phyloP scores from a whole-genome alignment of 2,329 filamentous ascomycete species.

The Penicillium sp. region DNA sequence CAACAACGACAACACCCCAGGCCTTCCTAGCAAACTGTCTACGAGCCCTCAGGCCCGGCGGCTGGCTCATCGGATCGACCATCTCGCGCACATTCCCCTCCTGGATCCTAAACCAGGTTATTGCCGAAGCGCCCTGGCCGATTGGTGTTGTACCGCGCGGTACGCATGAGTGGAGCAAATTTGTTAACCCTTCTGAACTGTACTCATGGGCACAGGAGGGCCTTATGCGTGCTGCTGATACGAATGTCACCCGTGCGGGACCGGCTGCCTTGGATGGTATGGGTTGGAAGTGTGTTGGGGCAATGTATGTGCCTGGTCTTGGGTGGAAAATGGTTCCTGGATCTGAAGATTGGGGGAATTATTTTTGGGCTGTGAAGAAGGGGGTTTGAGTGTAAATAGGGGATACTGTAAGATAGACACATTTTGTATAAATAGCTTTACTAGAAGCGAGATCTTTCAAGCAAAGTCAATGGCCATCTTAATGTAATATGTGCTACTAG shows the following conservation, averaged over 20 bases:
- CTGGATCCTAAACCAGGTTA: slow-evolving; percentile 88
- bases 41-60: slow-evolving; percentile 79
- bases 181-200: slow-evolving; percentile 81
- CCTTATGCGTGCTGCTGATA: slow-evolving; percentile 56
- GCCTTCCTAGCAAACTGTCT: slow-evolving; percentile 61
- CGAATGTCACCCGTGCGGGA: slow-evolving; percentile 26
- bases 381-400: slow-evolving; percentile 28
- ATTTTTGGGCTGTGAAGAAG: slow-evolving; percentile 86
- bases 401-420: slow-evolving; percentile 1
- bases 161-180: slow-evolving; percentile 96
- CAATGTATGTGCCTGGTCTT: slow-evolving; percentile 85
- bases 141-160: slow-evolving; percentile 82
- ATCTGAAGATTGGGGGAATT: slow-evolving; percentile 88
- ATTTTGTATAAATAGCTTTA: slow-evolving; percentile 2
- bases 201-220: slow-evolving; percentile 46
- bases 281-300: slow-evolving; percentile 74
- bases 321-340: slow-evolving; percentile 85
- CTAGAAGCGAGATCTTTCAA: not conserved
- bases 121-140: slow-evolving; percentile 78
- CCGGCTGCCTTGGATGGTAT: slow-evolving; percentile 34
- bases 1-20: slow-evolving; percentile 74
- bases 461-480: too few relatives aligned
- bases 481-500: not conserved
- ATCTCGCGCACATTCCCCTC: slow-evolving; percentile 88
- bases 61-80: slow-evolving; percentile 90